phyloP scores from a whole-genome alignment of 345 rosid species.

The Salix udensis region DNA sequence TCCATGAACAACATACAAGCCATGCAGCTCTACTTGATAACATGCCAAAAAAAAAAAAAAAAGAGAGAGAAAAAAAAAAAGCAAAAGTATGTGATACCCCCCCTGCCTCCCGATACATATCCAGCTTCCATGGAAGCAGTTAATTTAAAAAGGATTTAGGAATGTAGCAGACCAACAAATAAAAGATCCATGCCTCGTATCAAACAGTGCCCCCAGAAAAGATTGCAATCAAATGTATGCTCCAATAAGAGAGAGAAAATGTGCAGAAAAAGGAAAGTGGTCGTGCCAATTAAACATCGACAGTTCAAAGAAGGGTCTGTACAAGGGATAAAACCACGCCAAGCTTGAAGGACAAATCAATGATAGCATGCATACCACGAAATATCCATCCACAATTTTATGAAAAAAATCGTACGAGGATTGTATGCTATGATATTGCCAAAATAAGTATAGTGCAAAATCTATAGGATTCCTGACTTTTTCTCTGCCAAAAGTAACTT shows the following conservation, averaged over 20 bases:
- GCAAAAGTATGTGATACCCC: not conserved
- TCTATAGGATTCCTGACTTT: conserved; percentile 9
- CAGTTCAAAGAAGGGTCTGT: not conserved
- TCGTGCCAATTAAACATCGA: not conserved
- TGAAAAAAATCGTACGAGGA: conserved; percentile 19
- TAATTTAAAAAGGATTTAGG: not conserved
- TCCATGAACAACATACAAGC: not conserved
- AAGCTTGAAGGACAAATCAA: not conserved
- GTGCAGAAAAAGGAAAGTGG: not conserved
- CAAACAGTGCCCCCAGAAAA: not conserved
- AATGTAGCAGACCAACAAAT: not conserved
- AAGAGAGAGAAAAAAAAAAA: not conserved
- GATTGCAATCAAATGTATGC: not conserved
- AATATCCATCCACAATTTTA: conserved; percentile 5
- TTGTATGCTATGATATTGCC: conserved; percentile 10
- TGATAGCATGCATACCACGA: not conserved
- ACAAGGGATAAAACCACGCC: not conserved
- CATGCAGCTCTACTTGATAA: not conserved
- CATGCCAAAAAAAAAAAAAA: not conserved
- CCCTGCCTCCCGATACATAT: not conserved
- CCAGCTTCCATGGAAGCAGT: not conserved
- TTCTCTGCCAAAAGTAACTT: conserved; percentile 24
- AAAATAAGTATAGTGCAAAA: conserved; percentile 24
- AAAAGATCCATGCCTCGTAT: not conserved
- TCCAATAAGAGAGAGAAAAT: not conserved